These are phyloP conservation scores for Yarrowia porcina DNA, from an alignment of 805 yeast genomes.

Conservation along the genomic window DNA sequence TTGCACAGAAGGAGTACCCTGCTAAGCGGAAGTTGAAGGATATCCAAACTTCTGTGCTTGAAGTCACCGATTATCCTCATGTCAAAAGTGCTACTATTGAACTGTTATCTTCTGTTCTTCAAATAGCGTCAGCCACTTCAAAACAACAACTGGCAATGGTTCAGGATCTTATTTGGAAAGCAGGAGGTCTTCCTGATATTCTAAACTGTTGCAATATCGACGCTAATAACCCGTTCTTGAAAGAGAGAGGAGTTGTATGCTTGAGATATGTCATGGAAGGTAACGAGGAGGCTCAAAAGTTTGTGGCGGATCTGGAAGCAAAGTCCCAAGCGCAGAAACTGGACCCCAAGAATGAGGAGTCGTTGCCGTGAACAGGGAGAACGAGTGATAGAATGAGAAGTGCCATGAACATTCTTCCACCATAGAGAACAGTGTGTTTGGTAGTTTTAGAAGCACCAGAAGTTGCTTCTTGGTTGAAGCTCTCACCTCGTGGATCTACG, in stretches of 20 bases:
- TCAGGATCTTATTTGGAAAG: slow-evolving; percentile 65
- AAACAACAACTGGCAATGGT: slow-evolving; percentile 36
- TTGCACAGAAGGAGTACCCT: slow-evolving; percentile 6
- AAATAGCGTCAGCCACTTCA: not conserved
- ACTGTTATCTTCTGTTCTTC: slow-evolving; percentile 8
- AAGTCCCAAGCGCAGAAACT: slow-evolving; percentile 32
- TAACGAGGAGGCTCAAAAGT: slow-evolving; percentile 67
- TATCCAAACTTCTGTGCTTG: not conserved
- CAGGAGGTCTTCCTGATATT: slow-evolving; percentile 67
- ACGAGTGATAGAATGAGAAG: too few relatives aligned
- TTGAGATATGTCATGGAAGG: slow-evolving; percentile 61
- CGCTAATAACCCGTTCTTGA: slow-evolving; percentile 66
- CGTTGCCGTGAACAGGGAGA: slow-evolving; percentile 13
- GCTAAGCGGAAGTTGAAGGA: slow-evolving; percentile 7
- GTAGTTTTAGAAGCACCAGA: too few relatives aligned
- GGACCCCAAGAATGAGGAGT: slow-evolving; percentile 10
- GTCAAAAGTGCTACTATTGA: slow-evolving; percentile 16
- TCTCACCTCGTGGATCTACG: too few relatives aligned
- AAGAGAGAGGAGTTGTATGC: slow-evolving; percentile 81
- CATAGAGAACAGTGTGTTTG: too few relatives aligned
- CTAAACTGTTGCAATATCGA: slow-evolving; percentile 83
- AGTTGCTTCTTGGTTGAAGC: too few relatives aligned
- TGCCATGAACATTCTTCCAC: too few relatives aligned
- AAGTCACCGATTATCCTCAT: slow-evolving; percentile 9
- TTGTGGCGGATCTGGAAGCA: slow-evolving; percentile 78